These are phyloP conservation scores for Alternaria solani DNA, from an alignment of 2,329 filamentous ascomycete species.

Conservation along the genomic window DNA sequence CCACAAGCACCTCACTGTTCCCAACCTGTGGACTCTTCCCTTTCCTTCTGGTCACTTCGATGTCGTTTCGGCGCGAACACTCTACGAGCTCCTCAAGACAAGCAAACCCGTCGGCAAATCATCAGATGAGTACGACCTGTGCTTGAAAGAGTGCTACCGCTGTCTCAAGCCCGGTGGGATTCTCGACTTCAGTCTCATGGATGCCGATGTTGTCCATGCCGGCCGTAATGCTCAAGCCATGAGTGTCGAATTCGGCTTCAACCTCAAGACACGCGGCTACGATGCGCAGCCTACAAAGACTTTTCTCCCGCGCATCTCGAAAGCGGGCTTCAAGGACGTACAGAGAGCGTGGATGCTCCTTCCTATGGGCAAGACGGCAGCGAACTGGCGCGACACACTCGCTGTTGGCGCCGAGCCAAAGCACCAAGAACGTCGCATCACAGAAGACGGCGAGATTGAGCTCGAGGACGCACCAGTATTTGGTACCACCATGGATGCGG, in stretches of 20 bases:
- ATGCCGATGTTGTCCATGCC: conserved; percentile 87
- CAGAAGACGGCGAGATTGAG: conserved; percentile 44
- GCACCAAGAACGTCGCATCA: conserved; percentile 49
- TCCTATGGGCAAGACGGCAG: conserved; percentile 71
- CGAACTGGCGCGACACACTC: conserved; percentile 49
- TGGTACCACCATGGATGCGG: conserved; percentile 69
- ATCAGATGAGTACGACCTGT: conserved; percentile 86
- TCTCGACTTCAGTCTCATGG: conserved; percentile 88
- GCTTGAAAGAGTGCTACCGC: conserved; percentile 84
- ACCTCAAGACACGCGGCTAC: conserved; percentile 87
- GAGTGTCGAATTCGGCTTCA: conserved; percentile 90
- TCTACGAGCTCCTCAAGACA: conserved; percentile 82
- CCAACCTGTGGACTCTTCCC: conserved; percentile 79
- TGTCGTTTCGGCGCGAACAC: conserved; percentile 85
- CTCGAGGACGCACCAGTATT: conserved; percentile 38
- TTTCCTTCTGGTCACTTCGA: conserved; percentile 90
- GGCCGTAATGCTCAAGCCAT: conserved; percentile 81
- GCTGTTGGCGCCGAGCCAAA: conserved; percentile 44
- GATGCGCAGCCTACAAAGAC: conserved; percentile 83
- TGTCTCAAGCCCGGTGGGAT: conserved; percentile 93
- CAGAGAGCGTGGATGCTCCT: conserved; percentile 89
- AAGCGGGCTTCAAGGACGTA: conserved; percentile 79
- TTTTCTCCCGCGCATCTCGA: conserved; percentile 77
- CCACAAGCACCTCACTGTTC: conserved; percentile 82
- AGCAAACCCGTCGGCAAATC: conserved; percentile 58